phyloP scores from a whole-genome alignment of 257 asterid species.

The Salvia rosmarinus region DNA sequence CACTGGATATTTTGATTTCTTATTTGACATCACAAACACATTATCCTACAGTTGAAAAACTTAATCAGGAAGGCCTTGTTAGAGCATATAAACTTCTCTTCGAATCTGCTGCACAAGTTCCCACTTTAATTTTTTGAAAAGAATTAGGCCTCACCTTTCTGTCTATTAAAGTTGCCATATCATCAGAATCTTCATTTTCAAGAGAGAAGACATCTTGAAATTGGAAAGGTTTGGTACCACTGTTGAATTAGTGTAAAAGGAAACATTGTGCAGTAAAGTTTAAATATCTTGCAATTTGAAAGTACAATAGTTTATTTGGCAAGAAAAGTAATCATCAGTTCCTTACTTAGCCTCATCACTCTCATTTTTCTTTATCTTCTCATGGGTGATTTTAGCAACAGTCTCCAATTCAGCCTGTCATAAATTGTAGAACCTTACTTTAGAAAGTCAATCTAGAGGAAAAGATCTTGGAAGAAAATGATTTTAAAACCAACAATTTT shows the following conservation, averaged over 20 bases:
- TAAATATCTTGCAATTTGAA: constrained; percentile 27
- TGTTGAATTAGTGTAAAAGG: constrained; percentile 37
- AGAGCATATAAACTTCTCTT: not conserved
- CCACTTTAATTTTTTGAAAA: not conserved
- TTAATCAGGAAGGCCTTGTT: constrained; percentile 26
- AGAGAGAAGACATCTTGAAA: constrained; percentile 76
- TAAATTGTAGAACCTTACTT: constrained; percentile 26
- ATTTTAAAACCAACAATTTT: not conserved
- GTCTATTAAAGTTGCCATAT: constrained; percentile 71
- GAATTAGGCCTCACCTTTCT: constrained; percentile 52
- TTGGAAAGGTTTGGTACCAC: constrained; percentile 77
- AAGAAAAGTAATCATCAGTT: constrained; percentile 20
- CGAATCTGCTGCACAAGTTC: constrained; percentile 4
- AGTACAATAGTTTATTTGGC: constrained; percentile 13
- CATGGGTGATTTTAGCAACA: constrained; percentile 83
- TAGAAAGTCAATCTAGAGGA: constrained; percentile 17
- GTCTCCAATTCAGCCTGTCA: constrained; percentile 90
- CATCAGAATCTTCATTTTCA: constrained; percentile 79
- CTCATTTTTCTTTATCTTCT: constrained; percentile 79
- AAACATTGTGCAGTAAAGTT: constrained; percentile 4
- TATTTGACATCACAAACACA: constrained; percentile 88
- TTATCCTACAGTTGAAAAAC: constrained; percentile 63
- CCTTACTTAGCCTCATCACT: constrained; percentile 78
- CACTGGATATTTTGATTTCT: constrained; percentile 88
- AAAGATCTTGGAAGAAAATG: constrained; percentile 12